Base-by-base conservation (phyloP, 116 monocot species). In the Thalassia testudinum region DNA sequence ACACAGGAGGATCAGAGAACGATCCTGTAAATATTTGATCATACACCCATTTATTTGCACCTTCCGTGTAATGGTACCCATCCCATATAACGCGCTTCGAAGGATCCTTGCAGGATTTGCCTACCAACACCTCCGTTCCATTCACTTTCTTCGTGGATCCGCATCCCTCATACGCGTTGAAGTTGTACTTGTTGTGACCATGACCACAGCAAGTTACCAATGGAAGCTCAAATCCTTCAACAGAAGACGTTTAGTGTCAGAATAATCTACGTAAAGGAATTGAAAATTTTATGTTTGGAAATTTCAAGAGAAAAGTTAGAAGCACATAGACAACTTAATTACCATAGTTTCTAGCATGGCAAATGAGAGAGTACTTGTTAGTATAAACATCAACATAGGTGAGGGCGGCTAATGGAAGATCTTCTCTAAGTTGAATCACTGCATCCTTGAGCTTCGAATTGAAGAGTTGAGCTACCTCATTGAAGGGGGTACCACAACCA, bases 171-270 rank as follows among this genome's bases (percentile, higher is more conserved):
- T 24, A 45, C 1, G 7, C 8, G 28, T 67, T 42, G 64, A 23
- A 82, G 60, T 82, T 77, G 70, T 73, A 82, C 47, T 42, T 58
- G 21, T 70, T 67, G n/a, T n/a, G n/a, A 18, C 82, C 82, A 24
- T 71, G 49, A 0, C 83, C 83, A 27, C 83, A 83, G 38, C 83
- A 83, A 6, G 72, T 53, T 14, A 24, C 47, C 16, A 79, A 44
- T 0, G 79, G 78, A 5, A 72, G 23, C 24, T 69, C 66, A 55
- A 84, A 84, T 10, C 83, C 83, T 79, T 22, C 26, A 25, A 43
- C 14, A 1, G 24, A 40, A 7, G 14, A 40, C 14, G 14, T 8
- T 14, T 8, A 40, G 7, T 40, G 40, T 8, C 14, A 40, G 14
- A 8, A 40, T 8, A 8, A 40, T 40, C 7, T 14, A 40, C 7